Evolutionary conservation across 148 eudicot genomes (phyloP), one percentile per base, ranked within the genome.

Genomic region (Vaccinium vitisidaea): DNA sequence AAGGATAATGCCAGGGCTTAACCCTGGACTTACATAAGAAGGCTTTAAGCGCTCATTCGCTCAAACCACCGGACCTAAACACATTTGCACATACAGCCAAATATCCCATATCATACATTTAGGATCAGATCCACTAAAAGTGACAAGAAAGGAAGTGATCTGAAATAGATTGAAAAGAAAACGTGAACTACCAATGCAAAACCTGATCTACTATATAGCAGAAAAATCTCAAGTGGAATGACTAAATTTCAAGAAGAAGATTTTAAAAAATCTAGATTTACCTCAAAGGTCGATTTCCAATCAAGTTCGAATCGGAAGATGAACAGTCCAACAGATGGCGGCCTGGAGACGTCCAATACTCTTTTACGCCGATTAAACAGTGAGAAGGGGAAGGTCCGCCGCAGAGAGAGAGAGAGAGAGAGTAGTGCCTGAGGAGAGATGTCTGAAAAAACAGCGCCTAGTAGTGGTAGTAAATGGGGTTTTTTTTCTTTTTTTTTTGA

Each of bases 281-380:
- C 71, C 82, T 80, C 16, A 36, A 56, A 80, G 71, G 50, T 77
- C 52, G 82, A 59, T 6, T n/a, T 54, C 8, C 23, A 54, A 80
- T 58, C 82, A 80, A 39, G 70, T 80, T 9, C 19, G 55, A 76
- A 48, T 76, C 55, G 21, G 55, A 76, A 77, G 32, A 23, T 18
- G 80, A 50, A 77, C 25, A 7, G 12, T 43, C 78, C 53, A 75
- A 75, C 55, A 10, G 55, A 9, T 8, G 50, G 8, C 77, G 77
- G 1, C 15, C 77, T 74, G 36, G 19, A 53, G 63, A 54, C 16
- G 54, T 53, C 21, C n/a, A 32, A 27, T 23, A 12, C 23, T 30
- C 49, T 77, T 49, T 15, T 18, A 21, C 61, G 54, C 81, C 46
- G 73, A 23, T 67, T 67, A 25, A 25, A 67, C 39, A 79, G 50